These are phyloP conservation scores for Taphrina populina DNA, from an alignment of 1,139 yeast genomes.

Conservation along the genomic window DNA sequence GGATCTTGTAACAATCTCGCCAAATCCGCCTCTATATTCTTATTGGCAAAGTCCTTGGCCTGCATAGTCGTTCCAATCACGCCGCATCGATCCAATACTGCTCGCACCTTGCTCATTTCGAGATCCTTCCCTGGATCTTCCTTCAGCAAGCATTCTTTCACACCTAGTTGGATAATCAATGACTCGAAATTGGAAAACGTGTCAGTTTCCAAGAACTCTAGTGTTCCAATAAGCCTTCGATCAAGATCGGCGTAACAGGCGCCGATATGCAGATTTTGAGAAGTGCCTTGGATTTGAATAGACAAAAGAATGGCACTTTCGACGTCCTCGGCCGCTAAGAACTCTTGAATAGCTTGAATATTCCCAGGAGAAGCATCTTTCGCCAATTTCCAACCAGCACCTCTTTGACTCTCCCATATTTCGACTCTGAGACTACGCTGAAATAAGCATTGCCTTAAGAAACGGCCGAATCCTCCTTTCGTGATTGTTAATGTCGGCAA, in stretches of 20 bases:
- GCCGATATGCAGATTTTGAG: constrained; percentile 60
- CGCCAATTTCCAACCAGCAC: constrained; percentile 56
- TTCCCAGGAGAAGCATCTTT: constrained; percentile 88
- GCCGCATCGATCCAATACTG: constrained; percentile 70
- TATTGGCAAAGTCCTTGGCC: constrained; percentile 56
- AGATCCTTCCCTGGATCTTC: constrained; percentile 48
- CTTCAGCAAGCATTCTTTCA: constrained; percentile 68
- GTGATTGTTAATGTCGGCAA: constrained; percentile 74
- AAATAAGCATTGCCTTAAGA: constrained; percentile 65
- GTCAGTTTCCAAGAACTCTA: constrained; percentile 85
- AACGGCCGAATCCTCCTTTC: constrained; percentile 64
- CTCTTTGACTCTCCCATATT: constrained; percentile 55
- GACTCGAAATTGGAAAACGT: constrained; percentile 82
- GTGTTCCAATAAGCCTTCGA: constrained; percentile 61
- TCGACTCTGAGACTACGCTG: constrained; percentile 76
- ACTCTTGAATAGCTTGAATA: constrained; percentile 72
- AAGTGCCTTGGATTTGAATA: constrained; percentile 53
- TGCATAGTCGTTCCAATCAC: constrained; percentile 65
- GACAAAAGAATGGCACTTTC: constrained; percentile 73
- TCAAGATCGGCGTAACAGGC: constrained; percentile 77
- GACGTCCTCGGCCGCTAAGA: constrained; percentile 56
- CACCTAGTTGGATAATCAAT: constrained; percentile 79
- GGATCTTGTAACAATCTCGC: constrained; percentile 56
- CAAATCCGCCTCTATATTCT: constrained; percentile 73
- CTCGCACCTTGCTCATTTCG: constrained; percentile 48